These are phyloP conservation scores for Cryptococcus sp. DNA, from an alignment of 1,284 basidiomycete species.

Conservation along the genomic window DNA sequence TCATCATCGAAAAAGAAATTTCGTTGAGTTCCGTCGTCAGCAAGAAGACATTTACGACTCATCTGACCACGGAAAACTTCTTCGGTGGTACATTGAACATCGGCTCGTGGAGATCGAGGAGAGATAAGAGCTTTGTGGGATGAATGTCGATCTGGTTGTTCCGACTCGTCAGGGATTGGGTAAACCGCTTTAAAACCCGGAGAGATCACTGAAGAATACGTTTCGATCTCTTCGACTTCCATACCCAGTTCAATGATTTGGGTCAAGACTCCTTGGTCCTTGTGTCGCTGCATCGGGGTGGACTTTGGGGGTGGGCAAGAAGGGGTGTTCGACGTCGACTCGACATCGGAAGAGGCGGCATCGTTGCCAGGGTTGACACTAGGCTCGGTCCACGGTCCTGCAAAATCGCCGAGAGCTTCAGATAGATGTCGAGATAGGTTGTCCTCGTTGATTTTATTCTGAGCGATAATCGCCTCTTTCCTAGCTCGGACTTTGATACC, in stretches of 20 bases:
- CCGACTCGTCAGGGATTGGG: conserved; percentile 25
- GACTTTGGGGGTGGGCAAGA: conserved; percentile 2
- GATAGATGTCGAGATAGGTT: not conserved
- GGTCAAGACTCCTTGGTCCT: conserved; percentile 12
- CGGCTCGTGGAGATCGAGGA: conserved; percentile 10
- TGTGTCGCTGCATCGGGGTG: conserved; percentile 15
- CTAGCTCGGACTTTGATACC: conserved; percentile 34
- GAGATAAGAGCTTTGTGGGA: conserved; percentile 24
- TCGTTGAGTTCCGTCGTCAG: conserved; percentile 34
- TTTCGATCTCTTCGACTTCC: conserved; percentile 43
- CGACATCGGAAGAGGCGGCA: not conserved
- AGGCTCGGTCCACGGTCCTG: not conserved
- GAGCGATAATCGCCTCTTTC: not conserved
- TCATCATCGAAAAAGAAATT: conserved; percentile 39
- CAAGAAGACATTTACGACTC: conserved; percentile 24
- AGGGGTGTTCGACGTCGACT: not conserved
- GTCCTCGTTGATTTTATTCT: not conserved
- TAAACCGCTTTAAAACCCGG: conserved; percentile 19
- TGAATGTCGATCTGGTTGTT: conserved; percentile 28
- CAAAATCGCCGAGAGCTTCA: not conserved
- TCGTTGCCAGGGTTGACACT: not conserved
- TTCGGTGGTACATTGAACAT: conserved; percentile 12
- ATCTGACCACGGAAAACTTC: conserved; percentile 11
- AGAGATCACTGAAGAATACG: conserved; percentile 28
- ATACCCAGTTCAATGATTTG: conserved; percentile 39